Conservation (phyloP, 306 rosid species). For the Prunus mongolica region DNA sequence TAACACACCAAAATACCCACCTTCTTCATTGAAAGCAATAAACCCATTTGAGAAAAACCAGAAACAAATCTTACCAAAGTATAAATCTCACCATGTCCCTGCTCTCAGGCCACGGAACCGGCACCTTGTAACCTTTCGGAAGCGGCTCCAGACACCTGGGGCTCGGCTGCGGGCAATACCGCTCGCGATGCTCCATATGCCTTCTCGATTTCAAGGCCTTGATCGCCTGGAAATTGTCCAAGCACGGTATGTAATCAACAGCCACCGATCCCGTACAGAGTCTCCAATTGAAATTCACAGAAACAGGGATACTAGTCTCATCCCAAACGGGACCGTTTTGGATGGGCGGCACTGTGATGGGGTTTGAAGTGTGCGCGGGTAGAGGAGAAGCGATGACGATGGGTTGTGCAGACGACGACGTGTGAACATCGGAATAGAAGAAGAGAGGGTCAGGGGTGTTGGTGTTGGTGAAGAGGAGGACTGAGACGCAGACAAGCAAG, state of each 20-base stretch:
- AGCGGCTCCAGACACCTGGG: slow-evolving; percentile 63
- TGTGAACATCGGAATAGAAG: slow-evolving; percentile 35
- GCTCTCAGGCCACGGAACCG: slow-evolving; percentile 90
- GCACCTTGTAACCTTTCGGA: slow-evolving; percentile 62
- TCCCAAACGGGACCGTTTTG: not conserved
- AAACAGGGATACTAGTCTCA: not conserved
- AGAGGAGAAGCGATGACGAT: not conserved
- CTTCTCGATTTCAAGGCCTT: slow-evolving; percentile 62
- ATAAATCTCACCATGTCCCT: slow-evolving; percentile 98
- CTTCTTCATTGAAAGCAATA: not conserved
- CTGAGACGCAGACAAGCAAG: slow-evolving; percentile 38
- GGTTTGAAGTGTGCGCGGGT: not conserved
- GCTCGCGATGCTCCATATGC: slow-evolving; percentile 95
- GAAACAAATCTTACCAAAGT: slow-evolving; percentile 51
- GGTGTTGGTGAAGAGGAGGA: slow-evolving; percentile 54
- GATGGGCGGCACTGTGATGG: not conserved
- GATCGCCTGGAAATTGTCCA: slow-evolving; percentile 70
- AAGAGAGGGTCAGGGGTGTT: slow-evolving; percentile 28
- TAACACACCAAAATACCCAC: not conserved
- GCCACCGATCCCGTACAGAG: slow-evolving; percentile 50
- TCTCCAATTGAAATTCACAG: slow-evolving; percentile 38
- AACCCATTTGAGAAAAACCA: not conserved
- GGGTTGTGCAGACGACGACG: slow-evolving; percentile 1
- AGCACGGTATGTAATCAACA: slow-evolving; percentile 74
- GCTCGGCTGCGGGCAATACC: slow-evolving; percentile 67